A percentile compares a stretch with the other conserved stretches of the same genome.
These are phyloP conservation scores for Fusarium pseudograminearum DNA, from an alignment of 2,329 filamentous ascomycete species.

Conservation along the genomic window DNA sequence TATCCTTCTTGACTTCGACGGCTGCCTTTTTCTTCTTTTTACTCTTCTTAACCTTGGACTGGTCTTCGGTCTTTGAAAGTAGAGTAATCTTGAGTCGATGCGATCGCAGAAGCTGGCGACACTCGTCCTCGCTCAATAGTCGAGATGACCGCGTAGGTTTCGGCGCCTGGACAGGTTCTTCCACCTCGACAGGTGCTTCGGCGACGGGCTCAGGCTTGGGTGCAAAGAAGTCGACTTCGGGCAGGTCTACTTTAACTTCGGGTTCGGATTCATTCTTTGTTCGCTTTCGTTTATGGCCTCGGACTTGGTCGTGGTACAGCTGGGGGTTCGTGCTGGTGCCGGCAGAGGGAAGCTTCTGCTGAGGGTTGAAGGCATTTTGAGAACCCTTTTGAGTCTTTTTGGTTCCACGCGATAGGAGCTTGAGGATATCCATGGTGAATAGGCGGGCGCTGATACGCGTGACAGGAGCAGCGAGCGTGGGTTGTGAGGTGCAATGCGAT, in stretches of 20 bases:
- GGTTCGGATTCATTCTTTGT: slow-evolving; percentile 53
- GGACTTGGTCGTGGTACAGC: slow-evolving; percentile 71
- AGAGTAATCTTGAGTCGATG: slow-evolving; percentile 89
- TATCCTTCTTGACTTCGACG: slow-evolving; percentile 61
- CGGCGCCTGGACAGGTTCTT: slow-evolving; percentile 44
- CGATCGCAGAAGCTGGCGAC: slow-evolving; percentile 78
- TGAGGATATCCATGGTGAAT: slow-evolving; percentile 75
- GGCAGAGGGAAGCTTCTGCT: slow-evolving; percentile 70
- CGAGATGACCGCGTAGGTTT: slow-evolving; percentile 48
- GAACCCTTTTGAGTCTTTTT: slow-evolving; percentile 64
- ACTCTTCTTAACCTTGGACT: slow-evolving; percentile 63
- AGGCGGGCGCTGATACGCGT: slow-evolving; percentile 6
- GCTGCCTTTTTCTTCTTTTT: slow-evolving; percentile 67
- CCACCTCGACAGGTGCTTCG: slow-evolving; percentile 47
- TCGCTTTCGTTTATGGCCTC: slow-evolving; percentile 68
- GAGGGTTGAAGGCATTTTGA: slow-evolving; percentile 46
- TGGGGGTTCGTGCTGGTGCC: slow-evolving; percentile 75
- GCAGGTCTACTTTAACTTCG: slow-evolving; percentile 52
- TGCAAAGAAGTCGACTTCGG: slow-evolving; percentile 71
- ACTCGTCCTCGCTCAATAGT: slow-evolving; percentile 74
- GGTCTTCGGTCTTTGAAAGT: slow-evolving; percentile 66
- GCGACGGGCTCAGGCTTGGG: slow-evolving; percentile 55
- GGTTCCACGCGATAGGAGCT: slow-evolving; percentile 76
- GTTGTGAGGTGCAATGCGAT: slow-evolving; percentile 18
- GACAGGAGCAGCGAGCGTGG: slow-evolving; percentile 10